Conservation (phyloP, 2,329 filamentous ascomycete genomes). For the Aschersonia sp. region DNA sequence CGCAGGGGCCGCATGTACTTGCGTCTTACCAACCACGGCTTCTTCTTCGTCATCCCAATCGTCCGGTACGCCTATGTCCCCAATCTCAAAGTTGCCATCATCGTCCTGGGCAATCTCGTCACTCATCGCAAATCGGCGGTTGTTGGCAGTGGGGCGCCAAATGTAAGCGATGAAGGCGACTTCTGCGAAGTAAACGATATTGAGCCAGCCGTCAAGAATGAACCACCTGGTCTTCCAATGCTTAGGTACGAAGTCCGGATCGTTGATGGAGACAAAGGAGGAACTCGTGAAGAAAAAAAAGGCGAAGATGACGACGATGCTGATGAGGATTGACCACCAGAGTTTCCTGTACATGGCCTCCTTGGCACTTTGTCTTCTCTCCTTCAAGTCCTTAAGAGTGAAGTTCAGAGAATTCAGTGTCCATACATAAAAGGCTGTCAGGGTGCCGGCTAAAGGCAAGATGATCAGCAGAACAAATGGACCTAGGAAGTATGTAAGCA, state of each 20-base stretch:
- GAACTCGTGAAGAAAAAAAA: slow-evolving; percentile 99
- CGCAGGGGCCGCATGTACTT: slow-evolving; percentile 9
- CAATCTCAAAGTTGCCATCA: slow-evolving; percentile 87
- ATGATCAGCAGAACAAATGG: slow-evolving; percentile 88
- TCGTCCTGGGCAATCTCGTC: slow-evolving; percentile 98
- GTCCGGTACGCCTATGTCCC: slow-evolving; percentile 67
- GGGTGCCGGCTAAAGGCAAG: slow-evolving; percentile 74
- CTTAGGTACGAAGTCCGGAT: slow-evolving; percentile 82
- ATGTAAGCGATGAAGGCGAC: slow-evolving; percentile 88
- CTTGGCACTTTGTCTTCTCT: slow-evolving; percentile 87
- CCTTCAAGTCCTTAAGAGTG: slow-evolving; percentile 90
- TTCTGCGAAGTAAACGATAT: slow-evolving; percentile 88
- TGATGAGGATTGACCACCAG: slow-evolving; percentile 92
- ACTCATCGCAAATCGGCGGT: slow-evolving; percentile 94
- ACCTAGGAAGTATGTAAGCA: slow-evolving; percentile 30
- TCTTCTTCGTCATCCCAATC: slow-evolving; percentile 42
- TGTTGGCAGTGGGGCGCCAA: slow-evolving; percentile 93
- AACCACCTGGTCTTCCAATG: slow-evolving; percentile 99
- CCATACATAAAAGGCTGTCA: slow-evolving; percentile 98
- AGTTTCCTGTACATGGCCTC: slow-evolving; percentile 94
- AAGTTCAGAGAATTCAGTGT: slow-evolving; percentile 88
- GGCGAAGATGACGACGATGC: slow-evolving; percentile 87
- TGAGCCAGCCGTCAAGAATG: slow-evolving; percentile 91
- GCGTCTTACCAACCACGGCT: slow-evolving; percentile 30
- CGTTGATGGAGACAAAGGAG: slow-evolving; percentile 72